phyloP scores from a whole-genome alignment of 345 rosid genomes.

The Heritiera littoralis region DNA sequence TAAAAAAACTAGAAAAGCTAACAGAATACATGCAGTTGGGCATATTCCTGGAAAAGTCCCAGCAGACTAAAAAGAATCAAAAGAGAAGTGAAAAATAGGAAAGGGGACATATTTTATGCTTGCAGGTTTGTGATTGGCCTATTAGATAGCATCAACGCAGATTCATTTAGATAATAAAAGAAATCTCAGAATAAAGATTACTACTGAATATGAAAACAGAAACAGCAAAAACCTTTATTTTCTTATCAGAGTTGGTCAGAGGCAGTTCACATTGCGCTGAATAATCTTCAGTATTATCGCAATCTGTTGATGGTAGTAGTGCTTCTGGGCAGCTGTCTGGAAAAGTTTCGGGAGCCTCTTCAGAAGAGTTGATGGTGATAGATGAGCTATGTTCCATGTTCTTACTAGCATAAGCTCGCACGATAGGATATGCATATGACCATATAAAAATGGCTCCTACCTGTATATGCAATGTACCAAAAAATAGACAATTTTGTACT shows the following conservation, averaged over 20 bases:
- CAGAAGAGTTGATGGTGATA: slow-evolving; percentile 22
- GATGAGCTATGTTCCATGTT: slow-evolving; percentile 24
- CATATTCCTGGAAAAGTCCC: too few relatives aligned
- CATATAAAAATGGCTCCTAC: slow-evolving; percentile 64
- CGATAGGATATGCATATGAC: slow-evolving; percentile 59
- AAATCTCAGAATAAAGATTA: background rate
- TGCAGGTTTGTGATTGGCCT: too few relatives aligned
- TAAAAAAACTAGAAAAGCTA: background rate
- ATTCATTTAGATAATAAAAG: background rate
- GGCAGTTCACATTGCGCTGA: slow-evolving; percentile 19
- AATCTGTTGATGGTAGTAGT: slow-evolving; percentile 39
- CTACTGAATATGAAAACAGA: background rate
- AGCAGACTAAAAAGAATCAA: too few relatives aligned
- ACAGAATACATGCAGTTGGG: background rate
- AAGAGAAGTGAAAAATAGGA: too few relatives aligned
- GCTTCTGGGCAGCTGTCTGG: slow-evolving; percentile 41
- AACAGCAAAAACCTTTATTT: slow-evolving; percentile 26
- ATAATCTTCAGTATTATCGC: slow-evolving; percentile 6
- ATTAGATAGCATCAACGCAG: background rate
- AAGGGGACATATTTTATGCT: too few relatives aligned
- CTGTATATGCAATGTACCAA: slow-evolving; percentile 30
- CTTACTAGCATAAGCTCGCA: slow-evolving; percentile 39
- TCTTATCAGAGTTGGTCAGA: slow-evolving; percentile 11
- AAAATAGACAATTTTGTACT: background rate
- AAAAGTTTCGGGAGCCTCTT: slow-evolving; percentile 24